Evolutionary conservation across 805 yeast species (phyloP), one percentile per base, ranked within the genome.

Genomic region (Suhomyces pyralidae): DNA sequence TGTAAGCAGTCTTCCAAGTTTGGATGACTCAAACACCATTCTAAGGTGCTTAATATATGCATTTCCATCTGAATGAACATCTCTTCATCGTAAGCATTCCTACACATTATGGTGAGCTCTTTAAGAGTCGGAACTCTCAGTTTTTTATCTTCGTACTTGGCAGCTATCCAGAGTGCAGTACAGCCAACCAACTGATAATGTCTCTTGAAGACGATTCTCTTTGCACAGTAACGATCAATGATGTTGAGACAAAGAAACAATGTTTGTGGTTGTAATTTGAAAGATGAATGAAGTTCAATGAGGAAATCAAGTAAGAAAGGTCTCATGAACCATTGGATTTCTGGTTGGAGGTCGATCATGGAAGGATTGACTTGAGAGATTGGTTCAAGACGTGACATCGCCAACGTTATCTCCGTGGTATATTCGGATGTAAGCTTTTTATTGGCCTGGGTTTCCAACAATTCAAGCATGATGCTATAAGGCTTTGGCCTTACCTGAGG

Each of bases 91-190:
- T 81, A 82, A 15, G 83, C 84, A 59, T 77, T 78, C 45, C 85
- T 73, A 57, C 85, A 81, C 84, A 82, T 81, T 51, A 77, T 66
- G 9, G 80, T 69, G 56, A 82, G 67, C 59, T 82, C 86, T 47
- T 76, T 70, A 48, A 82, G 68, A 2, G 83, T 80, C 22, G 86
- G 86, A 4, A 82, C 83, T 51, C 85, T 69, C 46, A 77, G 72
- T 64, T 82, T 82, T 61, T 82, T 82, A 60, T 82, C 86, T 62
- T 82, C 86, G 62, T 81, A 82, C 61, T 75, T 74, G 45, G 73
- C 76, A 25, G 81, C 79, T 45, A 77, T 74, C 79, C 77, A 77
- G 48, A 73, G 70, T 19, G 79, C 79, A 32, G 78, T 76, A 61
- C 78, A 76, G 5, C 78, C 79, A 24, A 76, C 81, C 55, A 74